Conservation (phyloP, 1,139 yeast genomes). For the Nakaseomyces bracarensis region DNA sequence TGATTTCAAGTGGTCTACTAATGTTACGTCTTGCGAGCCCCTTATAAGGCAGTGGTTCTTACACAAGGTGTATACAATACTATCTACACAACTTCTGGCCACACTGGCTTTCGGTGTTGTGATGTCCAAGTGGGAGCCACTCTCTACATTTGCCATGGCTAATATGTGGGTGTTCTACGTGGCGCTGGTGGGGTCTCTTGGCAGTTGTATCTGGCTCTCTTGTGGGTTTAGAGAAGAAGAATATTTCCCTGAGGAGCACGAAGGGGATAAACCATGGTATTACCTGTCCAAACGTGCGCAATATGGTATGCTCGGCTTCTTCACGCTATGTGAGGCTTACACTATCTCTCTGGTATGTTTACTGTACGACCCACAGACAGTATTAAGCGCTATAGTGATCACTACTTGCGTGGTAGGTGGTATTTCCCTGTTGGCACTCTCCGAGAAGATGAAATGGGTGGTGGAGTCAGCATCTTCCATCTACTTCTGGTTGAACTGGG, state of each 20-base stretch:
- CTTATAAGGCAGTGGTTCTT: slow-evolving; percentile 68
- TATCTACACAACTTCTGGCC: slow-evolving; percentile 53
- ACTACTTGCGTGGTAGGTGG: slow-evolving; percentile 68
- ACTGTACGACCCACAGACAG: slow-evolving; percentile 53
- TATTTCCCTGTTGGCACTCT: slow-evolving; percentile 68
- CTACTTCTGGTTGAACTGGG: slow-evolving; percentile 41
- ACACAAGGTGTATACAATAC: slow-evolving; percentile 69
- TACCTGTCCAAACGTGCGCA: slow-evolving; percentile 29
- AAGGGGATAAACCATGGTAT: slow-evolving; percentile 23
- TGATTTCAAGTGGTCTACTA: slow-evolving; percentile 76
- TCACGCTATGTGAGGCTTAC: slow-evolving; percentile 71
- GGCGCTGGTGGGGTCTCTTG: slow-evolving; percentile 52
- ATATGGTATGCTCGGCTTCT: slow-evolving; percentile 49
- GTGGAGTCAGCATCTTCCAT: slow-evolving; percentile 56
- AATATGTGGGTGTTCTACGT: slow-evolving; percentile 57
- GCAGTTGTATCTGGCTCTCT: slow-evolving; percentile 45
- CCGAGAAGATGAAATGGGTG: slow-evolving; percentile 72
- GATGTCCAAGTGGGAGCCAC: slow-evolving; percentile 41
- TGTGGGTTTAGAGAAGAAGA: slow-evolving; percentile 51
- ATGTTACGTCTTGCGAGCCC: slow-evolving; percentile 70
- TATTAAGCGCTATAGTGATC: slow-evolving; percentile 63
- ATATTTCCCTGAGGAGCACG: slow-evolving; percentile 39
- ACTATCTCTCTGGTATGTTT: slow-evolving; percentile 62
- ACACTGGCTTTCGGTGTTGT: slow-evolving; percentile 55
- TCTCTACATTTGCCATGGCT: slow-evolving; percentile 51